Percentiles rank a stretch among this genome's conserved stretches.
phyloP scores from a whole-genome alignment of 768 basidiomycete genomes.

The Mrakia blollopis region DNA sequence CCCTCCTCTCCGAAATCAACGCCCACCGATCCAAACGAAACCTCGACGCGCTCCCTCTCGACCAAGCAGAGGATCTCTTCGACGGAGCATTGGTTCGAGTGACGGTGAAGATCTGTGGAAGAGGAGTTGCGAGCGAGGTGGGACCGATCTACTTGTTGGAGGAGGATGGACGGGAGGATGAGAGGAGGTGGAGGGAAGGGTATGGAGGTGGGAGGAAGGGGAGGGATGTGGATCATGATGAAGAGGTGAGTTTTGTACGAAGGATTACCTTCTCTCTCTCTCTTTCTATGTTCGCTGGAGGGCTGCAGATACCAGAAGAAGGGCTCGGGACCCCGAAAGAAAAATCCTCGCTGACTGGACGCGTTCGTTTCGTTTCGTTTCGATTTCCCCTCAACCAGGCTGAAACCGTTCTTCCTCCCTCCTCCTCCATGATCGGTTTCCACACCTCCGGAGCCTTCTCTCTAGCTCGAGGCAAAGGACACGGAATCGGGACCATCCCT shows the following conservation, averaged over 20 bases:
- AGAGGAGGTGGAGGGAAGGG: conserved; percentile 17
- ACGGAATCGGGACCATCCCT: conserved; percentile 69
- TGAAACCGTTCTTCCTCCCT: not conserved
- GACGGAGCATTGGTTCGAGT: conserved; percentile 65
- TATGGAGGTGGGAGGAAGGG: conserved; percentile 21
- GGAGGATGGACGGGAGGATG: conserved; percentile 6
- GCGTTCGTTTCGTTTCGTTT: not conserved
- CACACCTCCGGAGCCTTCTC: conserved; percentile 80
- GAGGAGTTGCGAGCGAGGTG: conserved; percentile 50
- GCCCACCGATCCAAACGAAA: conserved; percentile 56
- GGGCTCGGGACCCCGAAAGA: too few species aligned
- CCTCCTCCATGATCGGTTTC: conserved; percentile 61
- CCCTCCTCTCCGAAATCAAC: conserved; percentile 57
- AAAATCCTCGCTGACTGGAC: not conserved
- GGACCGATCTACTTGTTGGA: conserved; percentile 24
- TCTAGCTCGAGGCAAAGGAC: conserved; percentile 68
- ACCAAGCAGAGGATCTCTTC: conserved; percentile 51
- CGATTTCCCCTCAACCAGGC: not conserved
- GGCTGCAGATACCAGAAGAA: too few species aligned
- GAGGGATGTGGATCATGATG: conserved; percentile 22
- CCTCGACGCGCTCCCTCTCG: conserved; percentile 44
- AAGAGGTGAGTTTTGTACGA: conserved; percentile 26
- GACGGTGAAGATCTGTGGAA: conserved; percentile 55
- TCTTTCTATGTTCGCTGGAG: too few species aligned
- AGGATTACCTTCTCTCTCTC: too few species aligned